phyloP scores from a whole-genome alignment of 257 asterid genomes.

The Petunia secreta region DNA sequence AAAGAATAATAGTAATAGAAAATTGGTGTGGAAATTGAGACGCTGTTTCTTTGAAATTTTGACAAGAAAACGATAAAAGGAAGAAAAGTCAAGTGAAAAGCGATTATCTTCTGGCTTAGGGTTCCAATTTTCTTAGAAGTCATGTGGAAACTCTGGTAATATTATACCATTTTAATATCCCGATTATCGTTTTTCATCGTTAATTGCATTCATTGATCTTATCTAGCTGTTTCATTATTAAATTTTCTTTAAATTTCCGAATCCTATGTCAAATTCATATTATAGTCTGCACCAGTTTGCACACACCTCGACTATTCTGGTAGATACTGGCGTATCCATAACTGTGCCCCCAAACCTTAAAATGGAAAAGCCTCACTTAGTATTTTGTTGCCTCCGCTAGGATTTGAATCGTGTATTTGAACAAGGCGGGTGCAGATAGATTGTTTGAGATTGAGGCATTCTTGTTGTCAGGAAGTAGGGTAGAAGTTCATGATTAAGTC shows the following conservation, averaged over 20 bases:
- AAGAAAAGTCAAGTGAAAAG: not conserved
- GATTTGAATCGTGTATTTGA: too few relatives aligned
- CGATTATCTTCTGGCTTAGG: not conserved
- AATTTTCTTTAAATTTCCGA: too few relatives aligned
- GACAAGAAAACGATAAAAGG: not conserved
- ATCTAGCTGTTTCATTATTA: not conserved
- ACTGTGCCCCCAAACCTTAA: too few relatives aligned
- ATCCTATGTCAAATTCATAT: too few relatives aligned
- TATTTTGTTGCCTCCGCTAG: too few relatives aligned
- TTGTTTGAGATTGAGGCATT: not conserved
- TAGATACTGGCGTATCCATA: too few relatives aligned
- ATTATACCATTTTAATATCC: not conserved
- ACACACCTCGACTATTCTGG: too few relatives aligned
- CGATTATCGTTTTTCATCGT: not conserved
- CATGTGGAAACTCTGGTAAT: constrained; percentile 1
- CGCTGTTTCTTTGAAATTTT: not conserved
- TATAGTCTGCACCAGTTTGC: too few relatives aligned
- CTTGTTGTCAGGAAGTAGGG: not conserved
- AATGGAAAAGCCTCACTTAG: too few relatives aligned
- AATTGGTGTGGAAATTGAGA: not conserved
- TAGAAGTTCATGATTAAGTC: not conserved
- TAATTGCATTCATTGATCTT: constrained; percentile 2
- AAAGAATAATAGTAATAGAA: not conserved
- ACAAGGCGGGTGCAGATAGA: too few relatives aligned
- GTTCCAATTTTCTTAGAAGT: not conserved